Evolutionary conservation across 2,329 filamentous ascomycete species (phyloP).

Genomic region (Lizonia empirigonia): DNA sequence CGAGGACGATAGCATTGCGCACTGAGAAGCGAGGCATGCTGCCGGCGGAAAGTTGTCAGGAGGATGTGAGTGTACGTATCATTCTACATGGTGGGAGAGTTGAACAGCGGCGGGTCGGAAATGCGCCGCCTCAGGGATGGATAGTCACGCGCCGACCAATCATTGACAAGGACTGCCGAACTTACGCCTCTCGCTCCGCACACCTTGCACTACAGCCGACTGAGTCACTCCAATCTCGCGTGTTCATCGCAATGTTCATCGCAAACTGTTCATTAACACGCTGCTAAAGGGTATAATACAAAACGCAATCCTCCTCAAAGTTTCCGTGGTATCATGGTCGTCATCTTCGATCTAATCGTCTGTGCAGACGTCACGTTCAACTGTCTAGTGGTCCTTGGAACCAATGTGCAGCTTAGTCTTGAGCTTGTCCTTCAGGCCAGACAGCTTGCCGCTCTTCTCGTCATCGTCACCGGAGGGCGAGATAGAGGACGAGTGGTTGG

Average conservation of each 20-base stretch:
- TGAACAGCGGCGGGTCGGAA: not conserved
- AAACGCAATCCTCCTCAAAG: slow-evolving; percentile 3
- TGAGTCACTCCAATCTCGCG: no score
- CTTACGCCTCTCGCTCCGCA: not conserved
- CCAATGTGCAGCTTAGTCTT: slow-evolving; percentile 69
- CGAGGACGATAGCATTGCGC: slow-evolving; percentile 31
- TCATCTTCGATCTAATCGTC: slow-evolving; percentile 14
- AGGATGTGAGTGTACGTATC: not conserved
- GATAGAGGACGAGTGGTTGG: slow-evolving; percentile 12
- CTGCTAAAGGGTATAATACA: slow-evolving; percentile 16
- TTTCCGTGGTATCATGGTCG: slow-evolving; percentile 33
- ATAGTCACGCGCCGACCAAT: slow-evolving; percentile 7
- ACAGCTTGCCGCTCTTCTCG: slow-evolving; percentile 53
- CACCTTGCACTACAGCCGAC: not conserved
- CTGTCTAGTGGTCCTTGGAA: slow-evolving; percentile 38
- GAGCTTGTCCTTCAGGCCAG: slow-evolving; percentile 64
- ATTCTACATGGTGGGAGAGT: not conserved
- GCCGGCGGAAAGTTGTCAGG: slow-evolving; percentile 8
- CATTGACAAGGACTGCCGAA: not conserved
- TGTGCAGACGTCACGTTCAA: not conserved
- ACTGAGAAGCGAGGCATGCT: slow-evolving; percentile 41
- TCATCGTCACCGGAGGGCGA: slow-evolving; percentile 23
- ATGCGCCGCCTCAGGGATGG: not conserved
- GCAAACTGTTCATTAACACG: slow-evolving; percentile 9
- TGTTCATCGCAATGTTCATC: not conserved